A percentile compares a stretch with the other conserved stretches of the same genome.
Evolutionary conservation across 2,329 filamentous ascomycete species (phyloP).

Genomic region (Cadophora malorum): DNA sequence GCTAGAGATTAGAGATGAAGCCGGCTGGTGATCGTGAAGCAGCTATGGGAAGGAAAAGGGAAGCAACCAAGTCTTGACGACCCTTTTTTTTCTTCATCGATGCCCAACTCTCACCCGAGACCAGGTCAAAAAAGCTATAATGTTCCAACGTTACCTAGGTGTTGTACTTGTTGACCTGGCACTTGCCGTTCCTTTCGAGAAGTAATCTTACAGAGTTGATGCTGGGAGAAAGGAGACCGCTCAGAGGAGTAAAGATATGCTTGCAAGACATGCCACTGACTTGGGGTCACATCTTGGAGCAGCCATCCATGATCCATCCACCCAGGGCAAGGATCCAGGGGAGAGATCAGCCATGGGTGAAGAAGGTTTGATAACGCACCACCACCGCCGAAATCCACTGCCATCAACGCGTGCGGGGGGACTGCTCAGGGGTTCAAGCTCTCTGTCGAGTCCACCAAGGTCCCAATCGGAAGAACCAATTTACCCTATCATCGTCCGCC

Average conservation of each 20-base stretch:
- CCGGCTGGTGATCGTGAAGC: not conserved
- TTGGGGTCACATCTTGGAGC: slow-evolving; percentile 7
- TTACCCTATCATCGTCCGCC: not conserved
- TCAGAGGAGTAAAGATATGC: slow-evolving; percentile 10
- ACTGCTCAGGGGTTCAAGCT: slow-evolving; percentile 8
- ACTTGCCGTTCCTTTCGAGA: not conserved
- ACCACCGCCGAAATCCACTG: too few relatives aligned
- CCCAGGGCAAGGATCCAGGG: not conserved
- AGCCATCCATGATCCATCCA: too few relatives aligned
- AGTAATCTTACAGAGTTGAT: slow-evolving; percentile 5
- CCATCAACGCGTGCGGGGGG: not conserved
- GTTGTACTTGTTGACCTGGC: not conserved
- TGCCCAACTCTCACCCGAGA: not conserved
- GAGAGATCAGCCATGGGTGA: not conserved
- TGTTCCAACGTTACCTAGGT: too few relatives aligned
- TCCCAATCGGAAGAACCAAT: not conserved
- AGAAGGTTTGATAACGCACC: not conserved
- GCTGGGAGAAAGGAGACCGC: not conserved
- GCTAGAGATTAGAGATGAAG: slow-evolving; percentile 7
- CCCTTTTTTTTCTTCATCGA: not conserved
- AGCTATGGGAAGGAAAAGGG: not conserved
- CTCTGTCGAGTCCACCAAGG: not conserved
- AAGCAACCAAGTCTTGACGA: slow-evolving; percentile 1
- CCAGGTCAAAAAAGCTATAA: too few relatives aligned
- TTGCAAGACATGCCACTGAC: not conserved